Percentiles rank a stretch among this genome's conserved stretches.
phyloP scores from a whole-genome alignment of 208 protist genomes.

The Cochliopodium minus region DNA sequence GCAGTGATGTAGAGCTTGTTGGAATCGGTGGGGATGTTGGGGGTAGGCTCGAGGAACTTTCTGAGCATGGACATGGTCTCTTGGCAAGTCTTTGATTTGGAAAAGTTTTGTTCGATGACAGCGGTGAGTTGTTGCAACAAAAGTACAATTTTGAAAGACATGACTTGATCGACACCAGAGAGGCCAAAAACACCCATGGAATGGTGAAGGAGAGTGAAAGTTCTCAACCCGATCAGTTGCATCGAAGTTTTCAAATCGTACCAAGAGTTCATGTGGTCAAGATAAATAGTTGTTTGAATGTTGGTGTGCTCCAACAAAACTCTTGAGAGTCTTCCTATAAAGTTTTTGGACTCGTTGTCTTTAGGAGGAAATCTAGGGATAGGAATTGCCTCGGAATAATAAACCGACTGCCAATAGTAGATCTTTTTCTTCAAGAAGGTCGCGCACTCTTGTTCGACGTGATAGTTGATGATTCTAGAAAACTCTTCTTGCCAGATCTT shows the following conservation, averaged over 20 bases:
- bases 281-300: conserved; percentile 46
- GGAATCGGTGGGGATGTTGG: too few relatives aligned
- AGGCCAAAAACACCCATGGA: conserved; percentile 55
- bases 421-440: conserved; percentile 72
- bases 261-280: conserved; percentile 58
- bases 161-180: conserved; percentile 14
- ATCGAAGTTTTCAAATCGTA: conserved; percentile 27
- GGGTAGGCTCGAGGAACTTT: too few relatives aligned
- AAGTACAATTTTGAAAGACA: neutral
- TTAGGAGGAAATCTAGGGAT: conserved; percentile 61
- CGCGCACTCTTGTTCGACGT: conserved; percentile 88
- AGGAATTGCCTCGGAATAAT: conserved; percentile 68
- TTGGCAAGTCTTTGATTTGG: too few relatives aligned
- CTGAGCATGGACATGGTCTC: too few relatives aligned
- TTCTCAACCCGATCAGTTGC: conserved; percentile 53
- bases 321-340: conserved; percentile 68
- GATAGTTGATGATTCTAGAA: conserved; percentile 75
- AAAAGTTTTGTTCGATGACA: neutral
- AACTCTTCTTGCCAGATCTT: conserved; percentile 88
- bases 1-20: too few relatives aligned
- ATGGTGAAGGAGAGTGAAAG: conserved; percentile 53
- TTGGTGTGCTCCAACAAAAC: conserved; percentile 65
- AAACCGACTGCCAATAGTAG: conserved; percentile 55
- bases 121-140: neutral
- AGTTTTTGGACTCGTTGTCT: conserved; percentile 41